phyloP scores from a whole-genome alignment of 2,329 filamentous ascomycete genomes.

The Penicillium sp. region DNA sequence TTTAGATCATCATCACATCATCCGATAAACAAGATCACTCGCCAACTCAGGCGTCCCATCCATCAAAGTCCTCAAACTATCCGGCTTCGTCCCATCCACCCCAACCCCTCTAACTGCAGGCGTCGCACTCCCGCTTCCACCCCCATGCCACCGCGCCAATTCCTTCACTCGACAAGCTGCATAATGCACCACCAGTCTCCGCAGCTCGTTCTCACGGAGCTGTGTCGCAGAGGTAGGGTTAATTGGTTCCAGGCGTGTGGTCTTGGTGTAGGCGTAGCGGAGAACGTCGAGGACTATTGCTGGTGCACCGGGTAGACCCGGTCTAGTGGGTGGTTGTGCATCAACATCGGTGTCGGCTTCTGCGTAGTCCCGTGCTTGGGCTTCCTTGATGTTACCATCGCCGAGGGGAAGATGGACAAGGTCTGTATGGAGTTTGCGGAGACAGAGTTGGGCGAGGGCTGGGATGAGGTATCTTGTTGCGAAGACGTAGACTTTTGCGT shows the following conservation, averaged over 20 bases:
- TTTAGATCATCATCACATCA: constrained; percentile 38
- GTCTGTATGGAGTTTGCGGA: constrained; percentile 48
- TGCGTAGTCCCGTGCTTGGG: too few species aligned
- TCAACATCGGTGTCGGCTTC: not conserved
- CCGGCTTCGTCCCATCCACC: constrained; percentile 25
- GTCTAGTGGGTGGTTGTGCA: not conserved
- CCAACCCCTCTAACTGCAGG: constrained; percentile 25
- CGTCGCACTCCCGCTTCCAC: constrained; percentile 35
- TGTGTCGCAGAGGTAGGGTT: constrained; percentile 43
- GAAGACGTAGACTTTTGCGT: constrained; percentile 53
- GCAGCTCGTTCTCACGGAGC: constrained; percentile 48
- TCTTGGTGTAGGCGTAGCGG: constrained; percentile 48
- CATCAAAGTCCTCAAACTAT: constrained; percentile 44
- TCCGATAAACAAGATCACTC: constrained; percentile 50
- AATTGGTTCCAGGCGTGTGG: constrained; percentile 48
- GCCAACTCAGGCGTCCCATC: constrained; percentile 49
- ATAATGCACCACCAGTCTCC: constrained; percentile 49
- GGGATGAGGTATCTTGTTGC: constrained; percentile 51
- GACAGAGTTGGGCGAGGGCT: constrained; percentile 47
- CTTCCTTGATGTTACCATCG: constrained; percentile 16
- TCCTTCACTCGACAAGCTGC: constrained; percentile 49
- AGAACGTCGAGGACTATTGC: constrained; percentile 45
- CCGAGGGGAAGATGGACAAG: constrained; percentile 42
- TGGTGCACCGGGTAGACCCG: not conserved
- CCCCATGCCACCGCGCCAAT: constrained; percentile 42